A percentile compares a stretch with the other conserved stretches of the same genome.
Conservation (phyloP, 2,329 filamentous ascomycete species). For the Ilyonectria robusta region DNA sequence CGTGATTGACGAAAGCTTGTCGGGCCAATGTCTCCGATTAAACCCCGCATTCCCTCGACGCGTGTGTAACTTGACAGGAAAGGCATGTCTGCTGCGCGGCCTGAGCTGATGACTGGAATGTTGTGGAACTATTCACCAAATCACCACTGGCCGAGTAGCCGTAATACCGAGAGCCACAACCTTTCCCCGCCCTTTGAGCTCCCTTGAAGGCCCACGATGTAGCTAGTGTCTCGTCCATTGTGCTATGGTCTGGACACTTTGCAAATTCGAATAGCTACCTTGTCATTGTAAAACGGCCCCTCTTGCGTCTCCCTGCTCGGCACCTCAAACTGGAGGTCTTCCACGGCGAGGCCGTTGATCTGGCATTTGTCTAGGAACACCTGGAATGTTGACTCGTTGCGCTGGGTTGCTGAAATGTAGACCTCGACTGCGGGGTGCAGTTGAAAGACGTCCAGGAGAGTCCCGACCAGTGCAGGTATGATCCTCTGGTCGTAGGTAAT, state of each 20-base stretch:
- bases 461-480: constrained; percentile 75
- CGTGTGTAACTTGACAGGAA: constrained; percentile 20
- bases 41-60: constrained; percentile 27
- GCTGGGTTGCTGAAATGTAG: constrained; percentile 78
- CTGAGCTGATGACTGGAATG: constrained; percentile 43
- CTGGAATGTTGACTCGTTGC: constrained; percentile 78
- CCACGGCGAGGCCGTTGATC: constrained; percentile 60
- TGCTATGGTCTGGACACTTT: constrained; percentile 46
- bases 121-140: constrained; percentile 19
- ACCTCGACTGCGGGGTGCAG: constrained; percentile 70
- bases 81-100: constrained; percentile 19
- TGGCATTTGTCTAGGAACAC: constrained; percentile 73
- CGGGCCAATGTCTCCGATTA: constrained; percentile 25
- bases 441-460: constrained; percentile 73
- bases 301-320: constrained; percentile 59
- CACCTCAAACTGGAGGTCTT: constrained; percentile 60
- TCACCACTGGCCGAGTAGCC: constrained; percentile 18
- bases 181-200: neutral
- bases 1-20: neutral
- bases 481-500: constrained; percentile 80
- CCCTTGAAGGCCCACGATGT: constrained; percentile 4
- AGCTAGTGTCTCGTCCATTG: constrained; percentile 12
- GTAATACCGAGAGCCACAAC: neutral
- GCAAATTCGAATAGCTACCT: constrained; percentile 71
- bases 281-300: constrained; percentile 76